Percentiles rank a stretch among this genome's conserved stretches.
Conservation (phyloP, 2,329 filamentous ascomycete genomes). For the Beauveria sp. region DNA sequence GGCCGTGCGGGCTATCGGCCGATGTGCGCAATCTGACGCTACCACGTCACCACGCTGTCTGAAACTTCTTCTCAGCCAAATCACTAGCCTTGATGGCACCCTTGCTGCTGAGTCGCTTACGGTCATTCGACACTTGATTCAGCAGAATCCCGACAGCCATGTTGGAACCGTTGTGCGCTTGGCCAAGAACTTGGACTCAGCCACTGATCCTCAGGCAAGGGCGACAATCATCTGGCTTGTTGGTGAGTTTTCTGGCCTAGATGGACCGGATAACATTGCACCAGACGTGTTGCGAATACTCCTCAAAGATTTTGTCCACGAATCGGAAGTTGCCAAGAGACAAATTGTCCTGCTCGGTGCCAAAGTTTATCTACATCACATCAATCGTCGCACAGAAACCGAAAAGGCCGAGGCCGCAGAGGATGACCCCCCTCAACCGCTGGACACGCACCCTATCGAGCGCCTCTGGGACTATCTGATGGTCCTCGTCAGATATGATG, state of each 20-base stretch:
- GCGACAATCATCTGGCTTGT: slow-evolving; percentile 97
- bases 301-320: slow-evolving; percentile 73
- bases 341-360: slow-evolving; percentile 89
- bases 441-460: slow-evolving; percentile 56
- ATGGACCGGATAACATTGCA: slow-evolving; percentile 80
- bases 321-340: slow-evolving; percentile 78
- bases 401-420: slow-evolving; percentile 28
- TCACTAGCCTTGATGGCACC: slow-evolving; percentile 78
- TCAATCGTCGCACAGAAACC: slow-evolving; percentile 54
- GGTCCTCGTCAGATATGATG: slow-evolving; percentile 82
- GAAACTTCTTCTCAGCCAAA: slow-evolving; percentile 73
- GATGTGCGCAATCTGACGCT: slow-evolving; percentile 75
- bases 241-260: slow-evolving; percentile 79
- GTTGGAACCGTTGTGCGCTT: slow-evolving; percentile 78
- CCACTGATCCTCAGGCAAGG: slow-evolving; percentile 77
- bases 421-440: slow-evolving; percentile 23
- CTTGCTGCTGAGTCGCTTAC: slow-evolving; percentile 89
- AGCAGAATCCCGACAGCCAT: slow-evolving; percentile 77
- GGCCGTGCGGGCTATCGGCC: slow-evolving; percentile 84
- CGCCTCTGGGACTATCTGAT: slow-evolving; percentile 79
- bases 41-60: slow-evolving; percentile 71
- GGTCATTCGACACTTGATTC: slow-evolving; percentile 90
- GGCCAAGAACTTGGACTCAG: slow-evolving; percentile 84
- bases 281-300: slow-evolving; percentile 86
- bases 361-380: slow-evolving; percentile 90